Base-by-base conservation (phyloP, 441 rosid species). In the Corymbia calophylla region DNA sequence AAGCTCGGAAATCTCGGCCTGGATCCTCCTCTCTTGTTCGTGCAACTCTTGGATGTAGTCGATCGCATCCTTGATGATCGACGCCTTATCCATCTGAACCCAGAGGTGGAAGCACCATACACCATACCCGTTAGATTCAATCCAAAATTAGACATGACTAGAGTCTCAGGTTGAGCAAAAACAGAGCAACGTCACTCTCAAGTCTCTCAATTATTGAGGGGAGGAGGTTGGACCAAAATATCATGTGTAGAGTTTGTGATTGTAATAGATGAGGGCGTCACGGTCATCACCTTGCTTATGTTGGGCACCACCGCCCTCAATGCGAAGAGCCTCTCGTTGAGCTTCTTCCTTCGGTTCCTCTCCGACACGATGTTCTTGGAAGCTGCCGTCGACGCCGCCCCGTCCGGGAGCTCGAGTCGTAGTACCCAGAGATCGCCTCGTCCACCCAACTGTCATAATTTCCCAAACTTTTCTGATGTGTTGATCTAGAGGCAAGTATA, bases 61-160 rank as follows among this genome's bases (percentile, higher is more conserved):
- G 31, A 98, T 98, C 7, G 99, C 99, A 44, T 98, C 99, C 90
- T 96, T 98, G 89, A 98, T 93, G 91, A 97, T 98, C 27, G 99
- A 98, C 32, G 99, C 99, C 94, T 96, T 98, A 91, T 98, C 99
- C 99, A 98, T 98, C 99, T 98, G 89, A 6, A 91, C 53, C 25
- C 86, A 16, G 27, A 31, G 7, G 7, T 6, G 25, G 39, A 89
- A 27, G 55, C 21, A 86, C 62, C 58, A n/a, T n/a, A n/a, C n/a
- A n/a, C n/a, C n/a, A 35, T 23, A 35, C 51, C 44, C 56, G 6
- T 55, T 12, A 60, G 25, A 23, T 29, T 4, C 10, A 58, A 81
- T 4, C 86, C n/a, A 32, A 39, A 48, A 25, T 51, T n/a, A 56
- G 11, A 39, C n/a, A 21, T 2, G 84, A 44, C 6, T 23, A 13